Conservation (phyloP, 1,284 basidiomycete species). For the Trichosporon sp. region DNA sequence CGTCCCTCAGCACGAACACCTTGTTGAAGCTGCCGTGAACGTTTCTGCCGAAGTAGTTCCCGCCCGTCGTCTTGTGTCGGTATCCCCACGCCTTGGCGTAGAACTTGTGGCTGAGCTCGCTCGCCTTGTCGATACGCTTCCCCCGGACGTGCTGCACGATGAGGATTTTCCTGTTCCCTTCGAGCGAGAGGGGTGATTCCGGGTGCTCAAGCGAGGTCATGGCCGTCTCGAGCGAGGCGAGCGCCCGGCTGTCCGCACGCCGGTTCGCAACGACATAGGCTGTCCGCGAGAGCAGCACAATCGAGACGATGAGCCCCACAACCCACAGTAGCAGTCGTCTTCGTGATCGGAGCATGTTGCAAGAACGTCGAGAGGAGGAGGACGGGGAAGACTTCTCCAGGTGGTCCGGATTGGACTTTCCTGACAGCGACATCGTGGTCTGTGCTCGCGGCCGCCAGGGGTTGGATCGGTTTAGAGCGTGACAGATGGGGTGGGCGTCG, state of each 20-base stretch:
- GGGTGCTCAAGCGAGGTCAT: not conserved
- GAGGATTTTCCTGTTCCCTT: slow-evolving; percentile 5
- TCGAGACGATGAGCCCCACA: not conserved
- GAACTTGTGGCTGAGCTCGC: slow-evolving; percentile 17
- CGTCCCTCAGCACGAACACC: slow-evolving; percentile 13
- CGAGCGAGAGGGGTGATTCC: not conserved
- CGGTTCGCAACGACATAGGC: slow-evolving; percentile 5
- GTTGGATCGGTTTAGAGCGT: not conserved
- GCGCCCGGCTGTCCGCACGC: not conserved
- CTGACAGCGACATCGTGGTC: slow-evolving; percentile 1
- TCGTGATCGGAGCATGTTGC: not conserved
- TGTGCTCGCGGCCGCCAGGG: not conserved
- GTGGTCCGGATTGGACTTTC: not conserved
- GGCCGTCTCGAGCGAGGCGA: not conserved
- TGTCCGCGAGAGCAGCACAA: not conserved
- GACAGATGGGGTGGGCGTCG: not conserved
- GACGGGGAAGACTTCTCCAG: not conserved
- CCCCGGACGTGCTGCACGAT: slow-evolving; percentile 23
- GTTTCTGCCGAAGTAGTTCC: slow-evolving; percentile 1
- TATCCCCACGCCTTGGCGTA: slow-evolving; percentile 26
- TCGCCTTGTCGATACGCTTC: slow-evolving; percentile 14
- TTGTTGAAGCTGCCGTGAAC: slow-evolving; percentile 23
- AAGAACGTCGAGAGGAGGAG: not conserved
- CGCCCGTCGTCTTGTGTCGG: slow-evolving; percentile 11
- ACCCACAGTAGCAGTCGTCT: not conserved